These are phyloP conservation scores for Ogataea minuta DNA, from an alignment of 805 yeast species.

Conservation along the genomic window DNA sequence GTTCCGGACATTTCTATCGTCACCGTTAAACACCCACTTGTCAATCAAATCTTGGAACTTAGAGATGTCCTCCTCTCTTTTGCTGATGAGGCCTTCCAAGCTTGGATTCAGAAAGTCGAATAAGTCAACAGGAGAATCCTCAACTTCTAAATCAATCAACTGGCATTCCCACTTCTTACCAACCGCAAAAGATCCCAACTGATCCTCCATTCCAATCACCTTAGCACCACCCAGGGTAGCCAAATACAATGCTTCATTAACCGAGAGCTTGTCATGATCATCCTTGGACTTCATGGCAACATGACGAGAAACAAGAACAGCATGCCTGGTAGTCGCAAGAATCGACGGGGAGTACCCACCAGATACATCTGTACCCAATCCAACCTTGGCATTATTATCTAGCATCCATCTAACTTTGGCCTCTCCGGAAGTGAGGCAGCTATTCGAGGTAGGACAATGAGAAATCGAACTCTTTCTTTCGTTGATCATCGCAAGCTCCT, in stretches of 20 bases:
- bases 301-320: constrained; percentile 64
- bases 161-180: constrained; percentile 86
- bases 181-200: constrained; percentile 63
- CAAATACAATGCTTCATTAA: constrained; percentile 68
- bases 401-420: constrained; percentile 70
- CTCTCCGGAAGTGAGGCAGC: constrained; percentile 82
- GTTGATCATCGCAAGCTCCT: constrained; percentile 58
- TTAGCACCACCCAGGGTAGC: constrained; percentile 87
- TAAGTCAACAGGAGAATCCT: constrained; percentile 61
- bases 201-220: constrained; percentile 53
- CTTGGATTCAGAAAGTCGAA: constrained; percentile 63
- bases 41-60: constrained; percentile 56
- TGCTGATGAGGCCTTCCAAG: constrained; percentile 5
- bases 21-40: constrained; percentile 88
- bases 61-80: constrained; percentile 4
- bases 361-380: constrained; percentile 72
- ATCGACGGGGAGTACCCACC: constrained; percentile 70
- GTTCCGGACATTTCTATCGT: constrained; percentile 72
- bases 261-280: constrained; percentile 47
- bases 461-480: constrained; percentile 61
- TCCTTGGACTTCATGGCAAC: constrained; percentile 51
- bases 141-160: constrained; percentile 54
- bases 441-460: constrained; percentile 88
- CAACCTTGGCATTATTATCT: constrained; percentile 63
- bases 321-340: constrained; percentile 60